Conservation (phyloP, 768 basidiomycete genomes). For the Boletus speciosus region DNA sequence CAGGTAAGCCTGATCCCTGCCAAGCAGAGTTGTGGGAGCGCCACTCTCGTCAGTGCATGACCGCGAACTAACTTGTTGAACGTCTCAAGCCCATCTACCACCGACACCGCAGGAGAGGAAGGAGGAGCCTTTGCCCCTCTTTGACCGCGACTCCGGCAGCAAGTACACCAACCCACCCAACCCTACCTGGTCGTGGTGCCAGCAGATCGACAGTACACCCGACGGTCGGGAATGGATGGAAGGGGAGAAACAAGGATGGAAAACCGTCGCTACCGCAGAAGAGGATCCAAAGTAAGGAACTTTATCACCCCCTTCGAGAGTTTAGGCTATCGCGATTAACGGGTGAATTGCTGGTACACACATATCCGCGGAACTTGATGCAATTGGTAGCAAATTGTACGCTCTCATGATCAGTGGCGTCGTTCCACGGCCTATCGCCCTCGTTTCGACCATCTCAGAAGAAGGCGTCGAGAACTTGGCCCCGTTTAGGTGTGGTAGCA, state of each 20-base stretch:
- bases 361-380: neutral
- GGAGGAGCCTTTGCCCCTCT: conserved; percentile 23
- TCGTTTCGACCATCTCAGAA: conserved; percentile 34
- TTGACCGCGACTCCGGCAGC: conserved; percentile 8
- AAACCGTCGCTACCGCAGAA: conserved; percentile 23
- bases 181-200: conserved; percentile 29
- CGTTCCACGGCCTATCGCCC: conserved; percentile 40
- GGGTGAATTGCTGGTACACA: neutral
- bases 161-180: conserved; percentile 31
- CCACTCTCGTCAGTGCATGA: neutral
- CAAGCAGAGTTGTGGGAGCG: neutral
- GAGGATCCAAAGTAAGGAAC: conserved; percentile 26
- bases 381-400: conserved; percentile 24
- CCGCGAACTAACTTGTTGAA: neutral
- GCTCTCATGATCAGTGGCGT: conserved; percentile 35
- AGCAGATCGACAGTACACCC: conserved; percentile 22
- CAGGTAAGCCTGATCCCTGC: neutral
- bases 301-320: neutral
- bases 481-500: conserved; percentile 27
- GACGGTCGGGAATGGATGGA: conserved; percentile 31
- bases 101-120: neutral
- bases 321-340: neutral
- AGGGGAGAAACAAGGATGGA: conserved; percentile 36
- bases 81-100: neutral
- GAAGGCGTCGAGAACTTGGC: conserved; percentile 36